phyloP scores from a whole-genome alignment of 2,329 filamentous ascomycete genomes.

The Ramichloridium luteum region DNA sequence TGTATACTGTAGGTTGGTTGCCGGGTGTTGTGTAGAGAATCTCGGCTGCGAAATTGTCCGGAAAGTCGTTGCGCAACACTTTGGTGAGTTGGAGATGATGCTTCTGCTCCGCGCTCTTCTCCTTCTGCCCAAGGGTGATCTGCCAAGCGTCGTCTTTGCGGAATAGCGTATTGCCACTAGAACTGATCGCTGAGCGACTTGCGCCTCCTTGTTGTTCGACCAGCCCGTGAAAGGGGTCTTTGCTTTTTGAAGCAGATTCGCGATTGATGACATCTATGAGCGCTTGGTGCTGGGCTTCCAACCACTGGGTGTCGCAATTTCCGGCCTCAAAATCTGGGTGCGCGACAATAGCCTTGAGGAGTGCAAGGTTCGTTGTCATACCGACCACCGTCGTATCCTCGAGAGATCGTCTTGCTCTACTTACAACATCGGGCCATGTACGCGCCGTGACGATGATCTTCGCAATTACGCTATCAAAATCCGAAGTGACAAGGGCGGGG shows the following conservation, averaged over 20 bases:
- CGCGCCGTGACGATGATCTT: slow-evolving; percentile 47
- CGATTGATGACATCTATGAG: slow-evolving; percentile 24
- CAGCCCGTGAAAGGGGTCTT: slow-evolving; percentile 17
- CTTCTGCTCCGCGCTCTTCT: slow-evolving; percentile 14
- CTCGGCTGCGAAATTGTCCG: slow-evolving; percentile 41
- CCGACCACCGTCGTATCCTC: slow-evolving; percentile 44
- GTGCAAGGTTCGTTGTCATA: slow-evolving; percentile 45
- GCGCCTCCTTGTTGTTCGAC: slow-evolving; percentile 17
- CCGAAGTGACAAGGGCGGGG: slow-evolving; percentile 37
- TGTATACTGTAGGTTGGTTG: slow-evolving; percentile 28
- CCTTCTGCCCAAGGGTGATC: slow-evolving; percentile 32
- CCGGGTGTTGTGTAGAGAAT: slow-evolving; percentile 35
- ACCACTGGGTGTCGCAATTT: slow-evolving; percentile 45
- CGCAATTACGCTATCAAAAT: slow-evolving; percentile 48
- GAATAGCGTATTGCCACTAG: not conserved
- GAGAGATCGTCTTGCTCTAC: slow-evolving; percentile 44
- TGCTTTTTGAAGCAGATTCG: too few species aligned
- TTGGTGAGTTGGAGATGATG: slow-evolving; percentile 44
- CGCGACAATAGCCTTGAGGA: slow-evolving; percentile 42
- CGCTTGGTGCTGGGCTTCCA: slow-evolving; percentile 37
- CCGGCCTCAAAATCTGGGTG: slow-evolving; percentile 39
- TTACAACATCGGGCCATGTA: slow-evolving; percentile 40
- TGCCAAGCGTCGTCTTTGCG: slow-evolving; percentile 48
- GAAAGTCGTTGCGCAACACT: slow-evolving; percentile 49
- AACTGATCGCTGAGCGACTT: not conserved